phyloP scores from a whole-genome alignment of 163 green algal genomes.

The Scenedesmus sp. region DNA sequence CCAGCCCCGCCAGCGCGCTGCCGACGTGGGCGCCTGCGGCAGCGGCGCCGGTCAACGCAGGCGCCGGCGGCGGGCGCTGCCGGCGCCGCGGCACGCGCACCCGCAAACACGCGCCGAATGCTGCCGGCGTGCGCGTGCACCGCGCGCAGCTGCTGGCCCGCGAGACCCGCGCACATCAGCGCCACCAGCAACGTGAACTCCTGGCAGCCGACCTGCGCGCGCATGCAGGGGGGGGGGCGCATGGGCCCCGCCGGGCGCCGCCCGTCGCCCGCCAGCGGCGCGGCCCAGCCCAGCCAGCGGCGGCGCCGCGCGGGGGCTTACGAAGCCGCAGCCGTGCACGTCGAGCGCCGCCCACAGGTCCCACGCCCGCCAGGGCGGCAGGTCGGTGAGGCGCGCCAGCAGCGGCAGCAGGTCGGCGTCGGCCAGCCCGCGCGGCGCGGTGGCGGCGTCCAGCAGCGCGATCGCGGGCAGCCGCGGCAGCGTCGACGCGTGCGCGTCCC shows the following conservation, averaged over 20 bases:
- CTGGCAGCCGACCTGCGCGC: constrained; percentile 34
- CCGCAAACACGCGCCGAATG: constrained; percentile 29
- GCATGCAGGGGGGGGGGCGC: neutral
- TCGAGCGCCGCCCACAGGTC: constrained; percentile 28
- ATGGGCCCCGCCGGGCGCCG: neutral
- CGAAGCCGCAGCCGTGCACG: constrained; percentile 19
- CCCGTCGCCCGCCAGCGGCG: neutral
- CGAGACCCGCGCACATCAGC: constrained; percentile 28
- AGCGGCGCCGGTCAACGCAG: neutral
- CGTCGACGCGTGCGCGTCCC: constrained; percentile 38
- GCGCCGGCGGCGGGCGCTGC: neutral
- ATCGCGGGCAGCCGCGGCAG: constrained; percentile 22
- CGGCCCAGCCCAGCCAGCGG: neutral
- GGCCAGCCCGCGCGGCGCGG: constrained; percentile 30
- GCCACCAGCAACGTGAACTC: constrained; percentile 41
- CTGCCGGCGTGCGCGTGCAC: constrained; percentile 23
- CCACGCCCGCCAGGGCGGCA: constrained; percentile 38
- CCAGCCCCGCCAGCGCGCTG: neutral
- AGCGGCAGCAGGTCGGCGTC: constrained; percentile 12
- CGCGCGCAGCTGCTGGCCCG: constrained; percentile 19
- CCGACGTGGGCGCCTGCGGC: constrained; percentile 17
- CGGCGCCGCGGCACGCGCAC: neutral
- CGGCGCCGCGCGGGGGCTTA: too few species aligned
- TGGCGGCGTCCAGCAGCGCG: constrained; percentile 21
- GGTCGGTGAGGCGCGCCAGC: constrained; percentile 19